Evolutionary conservation across 805 yeast species (phyloP), one percentile per base, ranked within the genome.

Genomic region (Tetrapisispora taiwanensis): DNA sequence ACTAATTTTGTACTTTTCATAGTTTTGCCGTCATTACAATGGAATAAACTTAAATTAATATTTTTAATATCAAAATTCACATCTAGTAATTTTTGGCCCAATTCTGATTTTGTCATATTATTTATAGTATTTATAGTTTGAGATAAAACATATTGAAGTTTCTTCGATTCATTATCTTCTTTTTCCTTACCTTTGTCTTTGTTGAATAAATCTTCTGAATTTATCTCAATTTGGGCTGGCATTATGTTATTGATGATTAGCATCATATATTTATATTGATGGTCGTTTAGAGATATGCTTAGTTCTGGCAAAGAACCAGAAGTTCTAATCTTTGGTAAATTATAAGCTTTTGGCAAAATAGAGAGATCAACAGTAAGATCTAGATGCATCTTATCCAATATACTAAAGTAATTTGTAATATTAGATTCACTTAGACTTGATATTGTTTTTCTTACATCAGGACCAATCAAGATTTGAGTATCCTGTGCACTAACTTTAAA

Each of bases 241-340:
- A 87, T 70, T 18, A 81, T 76, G 9, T 70, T 74, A 41, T 82
- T 83, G 30, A 90, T 67, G 36, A 90, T 66, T 46, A 79, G 78
- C 90, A 92, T 81, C 55, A 92, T 68, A 1, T 87, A 78, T 60
- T 87, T 84, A 65, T 94, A 94, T 59, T 94, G 96, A 54, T 79
- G 83, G 59, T 92, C 97, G 52, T 85, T 85, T 55, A 92, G 60
- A 27, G 84, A 74, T 4, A 92, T 78, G 27, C 72, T 71, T 48
- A 94, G 72, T 28, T 67, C 67, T 0, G 96, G 95, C 13, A 92
- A 73, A 46, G 78, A 78, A 13, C 92, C 96, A 27, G 85, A 77
- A 2, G 89, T 70, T 56, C 75, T 79, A 49, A 87, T 69, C 50
- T 75, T 75, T 0, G 97, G 81, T 36, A 92, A 68, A 49, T 79